phyloP scores from a whole-genome alignment of 2,329 filamentous ascomycete genomes.

The Fusarium austroafricanum region DNA sequence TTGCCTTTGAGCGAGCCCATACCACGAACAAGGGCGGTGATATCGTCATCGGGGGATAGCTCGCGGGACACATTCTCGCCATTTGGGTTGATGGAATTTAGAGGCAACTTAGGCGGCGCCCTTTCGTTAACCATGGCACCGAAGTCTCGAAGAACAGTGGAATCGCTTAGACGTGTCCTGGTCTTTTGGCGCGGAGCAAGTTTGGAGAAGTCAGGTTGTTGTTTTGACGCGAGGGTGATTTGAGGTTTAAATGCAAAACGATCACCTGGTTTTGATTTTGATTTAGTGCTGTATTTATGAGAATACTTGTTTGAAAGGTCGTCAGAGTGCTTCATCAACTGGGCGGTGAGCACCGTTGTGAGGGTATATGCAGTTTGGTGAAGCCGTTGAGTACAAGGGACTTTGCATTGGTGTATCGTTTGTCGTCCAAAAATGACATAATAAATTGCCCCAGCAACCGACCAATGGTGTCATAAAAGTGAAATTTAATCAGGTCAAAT shows the following conservation, averaged over 20 bases:
- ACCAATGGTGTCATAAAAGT: conserved; percentile 8
- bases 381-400: conserved; percentile 32
- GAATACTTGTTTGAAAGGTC: conserved; percentile 7
- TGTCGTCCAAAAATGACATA: conserved; percentile 40
- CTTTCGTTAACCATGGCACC: conserved; percentile 61
- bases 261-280: conserved; percentile 32
- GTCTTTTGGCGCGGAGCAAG: conserved; percentile 11
- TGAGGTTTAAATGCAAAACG: conserved; percentile 41
- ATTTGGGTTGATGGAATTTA: conserved; percentile 53
- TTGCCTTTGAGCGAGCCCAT: conserved; percentile 45
- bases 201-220: conserved; percentile 35
- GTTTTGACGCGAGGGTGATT: conserved; percentile 28
- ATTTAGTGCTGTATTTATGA: background rate
- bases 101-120: conserved; percentile 58
- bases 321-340: conserved; percentile 23
- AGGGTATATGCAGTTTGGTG: conserved; percentile 29
- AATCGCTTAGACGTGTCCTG: conserved; percentile 19
- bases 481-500: background rate
- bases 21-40: conserved; percentile 49
- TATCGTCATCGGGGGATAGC: conserved; percentile 50
- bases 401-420: conserved; percentile 26
- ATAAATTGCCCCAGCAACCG: conserved; percentile 45
- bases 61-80: conserved; percentile 45
- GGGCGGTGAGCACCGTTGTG: conserved; percentile 25
- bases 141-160: conserved; percentile 32